Evolutionary conservation across 805 yeast genomes (phyloP), one percentile per base, ranked within the genome.

Genomic region (Tetrapisispora namnaoensis): DNA sequence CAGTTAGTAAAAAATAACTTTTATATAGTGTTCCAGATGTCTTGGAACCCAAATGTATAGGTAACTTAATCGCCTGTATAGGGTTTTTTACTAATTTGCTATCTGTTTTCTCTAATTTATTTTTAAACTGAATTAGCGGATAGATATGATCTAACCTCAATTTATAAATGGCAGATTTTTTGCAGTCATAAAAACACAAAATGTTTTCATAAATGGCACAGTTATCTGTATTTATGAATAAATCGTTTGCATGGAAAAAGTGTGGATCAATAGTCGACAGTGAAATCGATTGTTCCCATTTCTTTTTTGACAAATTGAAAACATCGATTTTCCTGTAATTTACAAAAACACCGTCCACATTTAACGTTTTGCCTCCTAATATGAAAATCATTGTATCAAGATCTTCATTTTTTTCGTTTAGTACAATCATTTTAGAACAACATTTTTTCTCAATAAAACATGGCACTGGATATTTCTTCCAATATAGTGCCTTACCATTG

Each of bases 1-100:
- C 93, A 5, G 78, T 71, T 3, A 83, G 68, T 5, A 84, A 75
- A 22, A 83, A 60, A 54, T 80, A 81, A 52, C 80, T 80, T 3
- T 90, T 90, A 60, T 83, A 84, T 9, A 72, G 57, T 2, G 80
- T 86, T 21, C 84, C 80, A 1, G 78, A 71, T 1, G 90, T 87
- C 55, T 70, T 76, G 9, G 7, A 7, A 30, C 7, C 28, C 2
- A 20, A 14, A 32, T 32, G 35, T 8, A 32, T 32, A 32, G 35
- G 35, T 32, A 32, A 32, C 6, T 32, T 32, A 11, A 32, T 14
- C 42, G 62, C 62, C 9, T 24, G 13, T 11, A 40, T 27, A 7
- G 8, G 34, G 3, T 40, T 14, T 40, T 14, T 27, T 5, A 27
- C 7, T 27, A 21, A 21, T 13, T 17, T 54, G 47, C 47, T 63